Evolutionary conservation across 129 eudicot genomes (phyloP).

Genomic region (Glebionis coronaria): DNA sequence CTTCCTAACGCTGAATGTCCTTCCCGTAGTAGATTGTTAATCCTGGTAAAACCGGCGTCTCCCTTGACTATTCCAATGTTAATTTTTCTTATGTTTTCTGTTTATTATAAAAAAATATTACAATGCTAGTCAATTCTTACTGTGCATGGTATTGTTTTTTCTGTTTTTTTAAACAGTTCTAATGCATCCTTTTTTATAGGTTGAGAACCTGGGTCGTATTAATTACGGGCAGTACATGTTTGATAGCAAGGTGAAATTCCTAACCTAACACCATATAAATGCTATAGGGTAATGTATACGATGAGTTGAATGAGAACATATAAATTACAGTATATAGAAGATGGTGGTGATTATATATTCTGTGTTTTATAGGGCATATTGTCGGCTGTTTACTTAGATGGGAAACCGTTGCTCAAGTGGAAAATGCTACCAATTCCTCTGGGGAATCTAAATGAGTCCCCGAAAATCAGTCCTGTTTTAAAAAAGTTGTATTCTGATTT

Average conservation of each 20-base stretch:
- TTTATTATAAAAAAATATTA: not conserved
- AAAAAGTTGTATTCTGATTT: constrained; percentile 24
- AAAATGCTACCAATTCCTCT: constrained; percentile 70
- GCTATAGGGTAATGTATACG: not conserved
- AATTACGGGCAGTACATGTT: constrained; percentile 71
- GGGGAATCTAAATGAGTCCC: constrained; percentile 46
- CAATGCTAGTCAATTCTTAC: not conserved
- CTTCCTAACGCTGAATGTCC: constrained; percentile 56
- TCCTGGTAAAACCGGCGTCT: constrained; percentile 71
- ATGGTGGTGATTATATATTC: not conserved
- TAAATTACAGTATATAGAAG: no score
- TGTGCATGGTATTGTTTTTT: not conserved
- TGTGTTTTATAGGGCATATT: constrained; percentile 62
- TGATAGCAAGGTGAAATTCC: constrained; percentile 72
- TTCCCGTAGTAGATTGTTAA: constrained; percentile 51
- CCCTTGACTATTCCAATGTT: constrained; percentile 23
- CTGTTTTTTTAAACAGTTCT: no score
- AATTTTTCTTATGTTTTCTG: not conserved
- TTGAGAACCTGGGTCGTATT: constrained; percentile 93
- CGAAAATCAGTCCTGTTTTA: constrained; percentile 34
- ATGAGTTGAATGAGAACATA: no score
- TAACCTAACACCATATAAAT: constrained; percentile 13
- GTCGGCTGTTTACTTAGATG: constrained; percentile 70
- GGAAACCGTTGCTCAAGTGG: constrained; percentile 67
- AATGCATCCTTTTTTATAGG: constrained; percentile 39